phyloP scores from a whole-genome alignment of 177 flowering plant species.

The Vitis hybrid region DNA sequence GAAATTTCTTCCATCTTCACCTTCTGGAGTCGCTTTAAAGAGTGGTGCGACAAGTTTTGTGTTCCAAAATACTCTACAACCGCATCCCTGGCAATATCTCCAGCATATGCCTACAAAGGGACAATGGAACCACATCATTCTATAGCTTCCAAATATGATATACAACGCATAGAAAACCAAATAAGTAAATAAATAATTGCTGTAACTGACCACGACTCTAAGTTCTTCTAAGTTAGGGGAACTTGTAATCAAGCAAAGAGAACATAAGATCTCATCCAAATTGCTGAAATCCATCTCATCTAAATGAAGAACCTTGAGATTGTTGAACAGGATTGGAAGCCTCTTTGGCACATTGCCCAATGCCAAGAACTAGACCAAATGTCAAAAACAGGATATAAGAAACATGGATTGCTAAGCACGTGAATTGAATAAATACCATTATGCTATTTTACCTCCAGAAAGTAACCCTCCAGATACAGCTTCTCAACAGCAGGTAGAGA shows the following conservation, averaged over 20 bases:
- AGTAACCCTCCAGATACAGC: background rate
- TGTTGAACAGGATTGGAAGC: constrained; percentile 1
- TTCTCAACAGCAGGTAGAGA: constrained; percentile 1
- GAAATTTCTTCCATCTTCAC: background rate
- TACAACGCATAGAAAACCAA: background rate
- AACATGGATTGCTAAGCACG: background rate
- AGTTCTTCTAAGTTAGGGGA: constrained; percentile 13
- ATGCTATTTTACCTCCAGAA: constrained; percentile 1
- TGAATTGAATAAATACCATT: background rate
- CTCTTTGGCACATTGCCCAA: background rate
- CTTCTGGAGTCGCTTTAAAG: background rate
- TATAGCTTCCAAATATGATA: background rate
- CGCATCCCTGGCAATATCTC: background rate
- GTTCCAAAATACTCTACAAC: background rate
- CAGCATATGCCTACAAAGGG: background rate
- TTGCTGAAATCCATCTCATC: background rate
- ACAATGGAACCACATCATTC: background rate
- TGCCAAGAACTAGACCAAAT: background rate
- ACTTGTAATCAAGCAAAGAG: constrained; percentile 11
- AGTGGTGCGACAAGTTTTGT: background rate
- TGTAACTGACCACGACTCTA: background rate
- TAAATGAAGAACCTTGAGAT: background rate
- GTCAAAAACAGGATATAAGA: background rate
- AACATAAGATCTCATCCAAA: background rate
- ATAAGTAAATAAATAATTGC: background rate